These are phyloP conservation scores for Fusarium dlaminii DNA, from an alignment of 2,329 filamentous ascomycete species.

Conservation along the genomic window DNA sequence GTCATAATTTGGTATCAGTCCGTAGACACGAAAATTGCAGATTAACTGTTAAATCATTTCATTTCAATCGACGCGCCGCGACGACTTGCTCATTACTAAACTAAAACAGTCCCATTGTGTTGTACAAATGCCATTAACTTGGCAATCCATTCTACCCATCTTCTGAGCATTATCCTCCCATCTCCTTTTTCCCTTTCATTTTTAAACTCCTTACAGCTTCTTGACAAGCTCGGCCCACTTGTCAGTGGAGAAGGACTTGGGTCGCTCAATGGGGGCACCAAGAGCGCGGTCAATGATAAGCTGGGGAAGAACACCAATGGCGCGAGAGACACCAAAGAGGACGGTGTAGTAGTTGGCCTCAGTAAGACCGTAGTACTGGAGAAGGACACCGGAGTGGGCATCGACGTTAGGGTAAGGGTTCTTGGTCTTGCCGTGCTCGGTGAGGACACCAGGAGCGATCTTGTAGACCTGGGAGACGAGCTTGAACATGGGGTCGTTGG, in stretches of 20 bases:
- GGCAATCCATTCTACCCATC: constrained; percentile 37
- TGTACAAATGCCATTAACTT: constrained; percentile 42
- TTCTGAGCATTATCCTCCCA: constrained; percentile 28
- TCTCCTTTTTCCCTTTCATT: constrained; percentile 23
- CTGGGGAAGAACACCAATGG: constrained; percentile 98
- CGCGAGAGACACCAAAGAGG: constrained; percentile 97
- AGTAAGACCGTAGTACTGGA: constrained; percentile 99
- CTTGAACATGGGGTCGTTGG: constrained; percentile 99
- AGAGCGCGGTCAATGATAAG: constrained; percentile 99
- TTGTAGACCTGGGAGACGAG: constrained; percentile 99
- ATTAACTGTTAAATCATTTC: constrained; percentile 39
- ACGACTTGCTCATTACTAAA: constrained; percentile 44
- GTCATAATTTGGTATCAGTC: background rate
- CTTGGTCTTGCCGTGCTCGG: constrained; percentile 99
- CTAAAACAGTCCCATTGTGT: constrained; percentile 43
- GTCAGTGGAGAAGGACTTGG: constrained; percentile 98
- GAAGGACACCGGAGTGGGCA: constrained; percentile 97
- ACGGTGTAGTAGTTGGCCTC: constrained; percentile 99
- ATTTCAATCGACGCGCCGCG: constrained; percentile 38
- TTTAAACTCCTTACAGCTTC: constrained; percentile 74
- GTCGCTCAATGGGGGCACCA: constrained; percentile 95
- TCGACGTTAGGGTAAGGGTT: constrained; percentile 99
- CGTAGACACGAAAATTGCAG: background rate
- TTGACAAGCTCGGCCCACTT: constrained; percentile 95
- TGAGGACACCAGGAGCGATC: constrained; percentile 97